Evolutionary conservation across 2,329 filamentous ascomycete genomes (phyloP).

Genomic region (Exophiala oligosperma): DNA sequence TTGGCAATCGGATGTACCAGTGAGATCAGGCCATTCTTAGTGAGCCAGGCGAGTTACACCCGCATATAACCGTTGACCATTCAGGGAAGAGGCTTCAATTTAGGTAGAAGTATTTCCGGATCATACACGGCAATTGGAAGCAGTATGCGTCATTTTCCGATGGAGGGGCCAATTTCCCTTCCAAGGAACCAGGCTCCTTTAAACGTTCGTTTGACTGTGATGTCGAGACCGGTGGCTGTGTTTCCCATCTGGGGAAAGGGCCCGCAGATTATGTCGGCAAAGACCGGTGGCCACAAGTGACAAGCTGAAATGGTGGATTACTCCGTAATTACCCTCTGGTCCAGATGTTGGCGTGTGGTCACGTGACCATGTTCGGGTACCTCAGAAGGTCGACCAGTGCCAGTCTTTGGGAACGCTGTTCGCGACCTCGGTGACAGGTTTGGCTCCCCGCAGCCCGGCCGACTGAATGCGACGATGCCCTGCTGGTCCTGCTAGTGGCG

Average conservation of each 20-base stretch:
- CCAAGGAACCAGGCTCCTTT: background rate
- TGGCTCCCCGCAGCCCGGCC: constrained; percentile 30
- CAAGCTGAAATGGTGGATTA: background rate
- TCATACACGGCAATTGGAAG: too few species aligned
- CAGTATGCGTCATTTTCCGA: background rate
- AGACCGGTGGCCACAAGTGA: background rate
- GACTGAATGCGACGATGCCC: constrained; percentile 27
- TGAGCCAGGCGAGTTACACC: constrained; percentile 5
- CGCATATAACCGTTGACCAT: constrained; percentile 13
- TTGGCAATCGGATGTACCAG: too few species aligned
- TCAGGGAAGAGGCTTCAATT: background rate
- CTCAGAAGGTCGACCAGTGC: constrained; percentile 64
- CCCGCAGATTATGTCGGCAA: background rate
- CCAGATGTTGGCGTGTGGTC: background rate
- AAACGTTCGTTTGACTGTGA: background rate
- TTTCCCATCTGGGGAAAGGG: background rate
- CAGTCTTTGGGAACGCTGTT: constrained; percentile 58
- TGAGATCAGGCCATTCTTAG: background rate
- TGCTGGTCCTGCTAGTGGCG: constrained; percentile 21
- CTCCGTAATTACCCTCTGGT: background rate
- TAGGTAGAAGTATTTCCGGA: too few species aligned
- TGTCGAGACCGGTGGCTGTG: background rate
- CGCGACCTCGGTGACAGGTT: constrained; percentile 49
- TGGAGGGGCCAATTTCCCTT: background rate
- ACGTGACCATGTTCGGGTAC: background rate